These are phyloP conservation scores for Mucor piriformis DNA, from an alignment of 371 early-diverging fungal genomes.

Conservation along the genomic window DNA sequence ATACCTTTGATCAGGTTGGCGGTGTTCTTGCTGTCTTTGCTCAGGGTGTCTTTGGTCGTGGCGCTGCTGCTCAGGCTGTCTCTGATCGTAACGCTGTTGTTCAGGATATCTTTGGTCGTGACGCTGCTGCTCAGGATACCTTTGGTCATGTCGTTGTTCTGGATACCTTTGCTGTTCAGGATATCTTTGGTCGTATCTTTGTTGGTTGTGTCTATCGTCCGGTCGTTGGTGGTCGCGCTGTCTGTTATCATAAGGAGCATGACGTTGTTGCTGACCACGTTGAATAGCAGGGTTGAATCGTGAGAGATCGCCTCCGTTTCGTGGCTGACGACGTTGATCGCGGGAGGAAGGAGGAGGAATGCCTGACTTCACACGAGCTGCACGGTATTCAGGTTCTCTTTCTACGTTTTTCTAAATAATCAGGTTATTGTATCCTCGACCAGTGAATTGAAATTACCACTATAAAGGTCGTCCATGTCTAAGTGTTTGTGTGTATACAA, in stretches of 20 bases:
- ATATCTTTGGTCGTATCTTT: not conserved
- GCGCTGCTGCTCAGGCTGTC: not conserved
- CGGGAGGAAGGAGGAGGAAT: conserved; percentile 64
- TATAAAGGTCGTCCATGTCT: too few relatives aligned
- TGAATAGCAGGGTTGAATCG: conserved; percentile 31
- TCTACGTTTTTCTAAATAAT: conserved; percentile 29
- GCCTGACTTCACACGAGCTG: conserved; percentile 58
- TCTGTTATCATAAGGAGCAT: conserved; percentile 4
- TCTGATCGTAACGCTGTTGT: not conserved
- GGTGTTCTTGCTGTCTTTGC: conserved; percentile 11
- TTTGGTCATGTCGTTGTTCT: not conserved
- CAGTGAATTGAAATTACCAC: too few relatives aligned
- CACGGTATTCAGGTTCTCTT: conserved; percentile 62
- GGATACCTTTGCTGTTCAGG: too few relatives aligned
- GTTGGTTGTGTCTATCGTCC: not conserved
- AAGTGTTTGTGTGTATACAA: not conserved
- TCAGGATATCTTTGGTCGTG: conserved; percentile 12
- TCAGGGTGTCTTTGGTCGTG: not conserved
- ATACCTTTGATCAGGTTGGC: not conserved
- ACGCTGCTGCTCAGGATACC: not conserved
- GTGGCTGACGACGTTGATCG: conserved; percentile 25
- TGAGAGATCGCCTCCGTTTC: conserved; percentile 21
- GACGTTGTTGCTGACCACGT: conserved; percentile 22
- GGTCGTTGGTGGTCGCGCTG: not conserved
- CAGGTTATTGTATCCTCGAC: too few relatives aligned